Evolutionary conservation across 768 basidiomycete species (phyloP).

Genomic region (Sistotremastrum suecicum): DNA sequence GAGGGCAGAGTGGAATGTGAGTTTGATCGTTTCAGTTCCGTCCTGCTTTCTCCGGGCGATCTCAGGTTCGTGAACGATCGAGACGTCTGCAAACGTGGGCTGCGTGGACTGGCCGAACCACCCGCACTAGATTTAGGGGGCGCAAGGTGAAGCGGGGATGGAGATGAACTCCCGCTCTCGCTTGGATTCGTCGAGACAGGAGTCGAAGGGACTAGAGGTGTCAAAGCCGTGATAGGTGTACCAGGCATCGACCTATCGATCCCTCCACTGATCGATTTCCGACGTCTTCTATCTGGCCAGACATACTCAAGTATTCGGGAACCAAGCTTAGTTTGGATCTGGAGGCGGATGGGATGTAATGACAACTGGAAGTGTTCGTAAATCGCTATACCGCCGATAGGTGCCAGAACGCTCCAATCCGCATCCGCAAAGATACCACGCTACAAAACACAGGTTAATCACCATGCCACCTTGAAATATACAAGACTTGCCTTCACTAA

Average conservation of each 20-base stretch:
- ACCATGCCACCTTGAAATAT: background rate
- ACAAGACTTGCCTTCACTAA: slow-evolving; percentile 44
- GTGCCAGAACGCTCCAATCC: slow-evolving; percentile 73
- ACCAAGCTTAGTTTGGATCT: slow-evolving; percentile 75
- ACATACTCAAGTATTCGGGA: slow-evolving; percentile 78
- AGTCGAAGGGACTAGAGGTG: too few species aligned
- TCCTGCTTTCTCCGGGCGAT: background rate
- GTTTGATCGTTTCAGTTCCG: too few species aligned
- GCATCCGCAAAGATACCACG: slow-evolving; percentile 60
- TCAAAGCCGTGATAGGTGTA: background rate
- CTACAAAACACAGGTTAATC: slow-evolving; percentile 18
- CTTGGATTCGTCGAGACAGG: slow-evolving; percentile 24
- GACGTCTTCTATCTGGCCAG: slow-evolving; percentile 45
- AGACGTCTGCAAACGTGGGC: background rate
- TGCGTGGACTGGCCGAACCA: too few species aligned
- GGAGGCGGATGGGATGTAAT: slow-evolving; percentile 76
- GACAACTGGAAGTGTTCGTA: slow-evolving; percentile 70
- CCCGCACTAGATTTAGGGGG: slow-evolving; percentile 13
- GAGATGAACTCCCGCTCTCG: slow-evolving; percentile 11
- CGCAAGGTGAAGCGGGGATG: slow-evolving; percentile 10
- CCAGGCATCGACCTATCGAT: slow-evolving; percentile 16
- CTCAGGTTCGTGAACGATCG: slow-evolving; percentile 4
- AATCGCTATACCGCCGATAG: slow-evolving; percentile 88
- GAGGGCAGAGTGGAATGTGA: too few species aligned
- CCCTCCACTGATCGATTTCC: slow-evolving; percentile 5